Evolutionary conservation across 306 rosid species (phyloP), one percentile per base, ranked within the genome.

Genomic region (Castanopsis chinensis): DNA sequence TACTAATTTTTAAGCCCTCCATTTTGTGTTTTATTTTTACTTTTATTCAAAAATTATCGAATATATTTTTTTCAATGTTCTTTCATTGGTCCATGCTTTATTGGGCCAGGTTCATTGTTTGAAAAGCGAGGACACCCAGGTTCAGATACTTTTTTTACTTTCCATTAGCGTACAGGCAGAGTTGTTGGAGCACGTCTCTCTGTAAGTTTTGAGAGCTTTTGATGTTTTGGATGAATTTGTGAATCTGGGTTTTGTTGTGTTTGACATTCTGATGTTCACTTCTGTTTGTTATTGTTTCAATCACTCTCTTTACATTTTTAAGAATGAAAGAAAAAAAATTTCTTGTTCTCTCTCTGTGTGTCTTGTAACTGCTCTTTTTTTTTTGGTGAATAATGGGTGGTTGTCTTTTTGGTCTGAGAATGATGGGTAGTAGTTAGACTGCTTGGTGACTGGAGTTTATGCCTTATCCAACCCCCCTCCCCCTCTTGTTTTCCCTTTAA

Each of bases 111-210:
- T 77, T 86, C 80, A 55, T 75, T 73, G 14, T 74, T 61, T 76
- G 81, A 76, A 35, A 83, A 69, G 13, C 86, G 73, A 82, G 80
- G 80, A 79, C 11, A 49, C 85, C 79, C 77, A 58, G 28, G 78
- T 69, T 75, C 75, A 20, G 27, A 8, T 23, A 41, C 30, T 14
- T 19, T 30, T 74, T 25, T 27, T 49, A 49, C 53, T 49, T 43
- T 35, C 59, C 49, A 10, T 70, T 20, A 5, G 25, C 52, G 41
- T 23, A n/a, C 13, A 2, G 52, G 15, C 13, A 11, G 58, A n/a
- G 71, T 49, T 45, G 69, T 57, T 23, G 63, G 54, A 58, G 21
- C 73, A 64, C 74, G 85, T 49, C 60, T 73, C 78, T 49, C 58
- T n/a, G 72, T 74, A 78, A 60, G 83, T 74, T 10, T 19, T 33